Conservation (phyloP, 768 basidiomycete genomes). For the Tephrocybe sp. region DNA sequence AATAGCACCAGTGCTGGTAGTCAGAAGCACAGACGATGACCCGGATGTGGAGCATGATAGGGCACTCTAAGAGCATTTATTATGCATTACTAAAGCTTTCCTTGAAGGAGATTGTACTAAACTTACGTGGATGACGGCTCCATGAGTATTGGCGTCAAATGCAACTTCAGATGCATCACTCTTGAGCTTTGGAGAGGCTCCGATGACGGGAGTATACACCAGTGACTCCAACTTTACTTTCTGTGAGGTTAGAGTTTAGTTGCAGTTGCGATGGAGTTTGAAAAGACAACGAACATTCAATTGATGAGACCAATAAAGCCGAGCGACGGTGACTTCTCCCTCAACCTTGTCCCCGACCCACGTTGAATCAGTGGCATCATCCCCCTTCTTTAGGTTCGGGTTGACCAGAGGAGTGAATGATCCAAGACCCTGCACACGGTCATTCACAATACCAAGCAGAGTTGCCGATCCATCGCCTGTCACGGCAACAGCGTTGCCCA, state of each 20-base stretch:
- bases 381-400: constrained; percentile 15
- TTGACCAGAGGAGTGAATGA: constrained; percentile 58
- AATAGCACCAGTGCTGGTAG: constrained; percentile 73
- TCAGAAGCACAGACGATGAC: constrained; percentile 46
- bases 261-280: no score
- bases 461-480: constrained; percentile 52
- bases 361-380: constrained; percentile 7
- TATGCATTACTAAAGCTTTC: not conserved
- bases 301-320: constrained; percentile 21
- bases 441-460: constrained; percentile 49
- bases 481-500: constrained; percentile 62
- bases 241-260: constrained; percentile 27
- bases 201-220: constrained; percentile 44
- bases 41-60: constrained; percentile 39
- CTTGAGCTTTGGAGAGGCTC: constrained; percentile 21
- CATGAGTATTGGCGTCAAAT: constrained; percentile 65
- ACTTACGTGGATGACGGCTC: constrained; percentile 65
- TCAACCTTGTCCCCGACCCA: constrained; percentile 9
- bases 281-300: not conserved
- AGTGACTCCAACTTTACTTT: constrained; percentile 49
- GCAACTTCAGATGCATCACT: constrained; percentile 46
- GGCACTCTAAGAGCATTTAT: constrained; percentile 27
- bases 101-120: not conserved
- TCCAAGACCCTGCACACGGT: constrained; percentile 42
- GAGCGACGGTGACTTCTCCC: constrained; percentile 13